Evolutionary conservation across 768 basidiomycete genomes (phyloP), one percentile per base, ranked within the genome.

Genomic region (Phylloporus sp.): DNA sequence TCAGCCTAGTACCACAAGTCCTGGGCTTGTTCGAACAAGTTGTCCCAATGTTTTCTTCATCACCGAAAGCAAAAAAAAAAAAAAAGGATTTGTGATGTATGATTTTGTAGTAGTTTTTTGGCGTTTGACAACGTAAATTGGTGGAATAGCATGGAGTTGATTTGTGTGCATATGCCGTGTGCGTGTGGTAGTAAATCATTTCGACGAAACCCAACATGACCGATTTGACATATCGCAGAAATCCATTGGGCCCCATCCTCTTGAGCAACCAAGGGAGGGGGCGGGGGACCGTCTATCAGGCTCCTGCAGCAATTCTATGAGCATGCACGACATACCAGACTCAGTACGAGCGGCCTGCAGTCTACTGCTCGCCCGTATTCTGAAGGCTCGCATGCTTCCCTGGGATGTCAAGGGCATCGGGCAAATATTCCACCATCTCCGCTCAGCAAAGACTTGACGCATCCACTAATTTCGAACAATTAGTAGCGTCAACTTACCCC

Each of bases 211-310:
- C 4, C 41, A 10, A 47, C 8, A 15, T 10, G 28, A 68, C 84
- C 50, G 62, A 85, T 83, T 84, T 85, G 55, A 88, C 63, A 70
- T 88, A 88, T 58, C 80, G 81, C 53, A 85, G 65, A 53, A 79
- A 75, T 22, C 76, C 78, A 46, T 81, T 76, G 6, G 86, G 87
- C 67, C 82, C 87, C 63, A 70, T 72, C 61, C 77, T 81, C 54
- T 81, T 79, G 51, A 87, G 58, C 15, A 85, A 49, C 80, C 81
- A 90, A 16, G 80, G 74, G 34, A 82, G n/a, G n/a, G n/a, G n/a
- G n/a, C n/a, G n/a, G n/a, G n/a, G n/a, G n/a, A n/a, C n/a, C n/a
- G n/a, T n/a, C n/a, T n/a, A n/a, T n/a, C n/a, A n/a, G n/a, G n/a
- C 18, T 47, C 58, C 42, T 67, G 64, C 43, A 45, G 36, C 42